These are phyloP conservation scores for Pichia norvegensis DNA, from an alignment of 1,139 yeast genomes.

Conservation along the genomic window DNA sequence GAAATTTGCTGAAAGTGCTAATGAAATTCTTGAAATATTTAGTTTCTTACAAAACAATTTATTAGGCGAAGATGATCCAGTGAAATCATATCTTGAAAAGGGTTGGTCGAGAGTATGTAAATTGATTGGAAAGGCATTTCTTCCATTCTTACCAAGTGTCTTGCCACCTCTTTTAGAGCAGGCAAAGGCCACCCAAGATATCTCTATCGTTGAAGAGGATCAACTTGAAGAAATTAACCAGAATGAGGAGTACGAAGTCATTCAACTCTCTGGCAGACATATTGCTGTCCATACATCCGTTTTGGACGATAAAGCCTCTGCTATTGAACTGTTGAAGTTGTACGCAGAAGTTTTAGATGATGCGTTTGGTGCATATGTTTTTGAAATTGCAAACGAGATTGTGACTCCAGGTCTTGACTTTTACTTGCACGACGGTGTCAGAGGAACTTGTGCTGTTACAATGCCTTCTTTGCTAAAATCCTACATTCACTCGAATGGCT, in stretches of 20 bases:
- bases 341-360: slow-evolving; percentile 83
- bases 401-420: slow-evolving; percentile 86
- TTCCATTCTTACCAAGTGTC: slow-evolving; percentile 83
- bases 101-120: slow-evolving; percentile 96
- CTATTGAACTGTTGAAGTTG: slow-evolving; percentile 81
- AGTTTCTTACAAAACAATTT: slow-evolving; percentile 62
- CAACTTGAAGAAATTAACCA: slow-evolving; percentile 76
- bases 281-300: slow-evolving; percentile 91
- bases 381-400: slow-evolving; percentile 68
- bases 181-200: slow-evolving; percentile 86
- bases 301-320: slow-evolving; percentile 85
- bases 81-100: slow-evolving; percentile 78
- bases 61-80: slow-evolving; percentile 65
- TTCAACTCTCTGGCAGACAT: slow-evolving; percentile 83
- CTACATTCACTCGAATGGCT: slow-evolving; percentile 53
- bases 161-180: slow-evolving; percentile 79
- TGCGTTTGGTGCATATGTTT: slow-evolving; percentile 76
- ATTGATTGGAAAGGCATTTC: slow-evolving; percentile 74
- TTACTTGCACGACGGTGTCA: slow-evolving; percentile 88
- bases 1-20: slow-evolving; percentile 69
- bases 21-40: slow-evolving; percentile 65
- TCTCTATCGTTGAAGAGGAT: slow-evolving; percentile 79
- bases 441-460: slow-evolving; percentile 81
- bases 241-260: slow-evolving; percentile 93
- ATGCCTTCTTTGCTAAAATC: slow-evolving; percentile 71